Evolutionary conservation across 805 yeast genomes (phyloP).

Genomic region (Candida ascalaphidarum): DNA sequence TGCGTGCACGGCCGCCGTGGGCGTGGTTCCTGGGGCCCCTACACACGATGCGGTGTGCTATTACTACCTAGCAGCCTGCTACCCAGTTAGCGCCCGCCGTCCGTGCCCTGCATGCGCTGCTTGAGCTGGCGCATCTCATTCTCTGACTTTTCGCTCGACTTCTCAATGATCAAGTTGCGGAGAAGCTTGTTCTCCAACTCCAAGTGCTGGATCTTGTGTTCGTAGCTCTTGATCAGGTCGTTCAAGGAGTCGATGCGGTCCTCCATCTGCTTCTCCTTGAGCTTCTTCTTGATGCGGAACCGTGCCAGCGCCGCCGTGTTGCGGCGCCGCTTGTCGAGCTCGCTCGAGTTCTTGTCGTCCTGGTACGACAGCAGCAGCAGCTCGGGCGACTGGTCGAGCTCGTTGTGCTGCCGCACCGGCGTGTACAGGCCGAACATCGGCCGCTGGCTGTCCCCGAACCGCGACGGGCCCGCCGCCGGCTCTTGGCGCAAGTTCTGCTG

Average conservation of each 20-base stretch:
- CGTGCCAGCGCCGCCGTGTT: constrained; percentile 95
- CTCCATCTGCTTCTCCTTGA: constrained; percentile 89
- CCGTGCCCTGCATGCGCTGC: constrained; percentile 12
- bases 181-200: constrained; percentile 58
- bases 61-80: too few species aligned
- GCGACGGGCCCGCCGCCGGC: constrained; percentile 6
- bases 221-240: constrained; percentile 37
- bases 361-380: too few species aligned
- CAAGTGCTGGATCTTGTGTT: constrained; percentile 39
- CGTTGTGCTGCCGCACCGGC: constrained; percentile 8
- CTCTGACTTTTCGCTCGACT: constrained; percentile 29
- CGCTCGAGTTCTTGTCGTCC: constrained; percentile 7
- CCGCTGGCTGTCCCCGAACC: constrained; percentile 4
- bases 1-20: too few species aligned
- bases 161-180: constrained; percentile 44
- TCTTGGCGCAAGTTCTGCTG: constrained; percentile 21
- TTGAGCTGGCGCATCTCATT: constrained; percentile 27
- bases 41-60: too few species aligned
- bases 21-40: background rate
- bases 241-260: constrained; percentile 32
- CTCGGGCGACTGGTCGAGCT: too few species aligned
- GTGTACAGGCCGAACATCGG: background rate
- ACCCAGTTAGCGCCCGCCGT: too few species aligned
- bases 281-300: constrained; percentile 84
- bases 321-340: constrained; percentile 60